phyloP scores from a whole-genome alignment of 1,284 basidiomycete genomes.

The Moesziomyces sp. region DNA sequence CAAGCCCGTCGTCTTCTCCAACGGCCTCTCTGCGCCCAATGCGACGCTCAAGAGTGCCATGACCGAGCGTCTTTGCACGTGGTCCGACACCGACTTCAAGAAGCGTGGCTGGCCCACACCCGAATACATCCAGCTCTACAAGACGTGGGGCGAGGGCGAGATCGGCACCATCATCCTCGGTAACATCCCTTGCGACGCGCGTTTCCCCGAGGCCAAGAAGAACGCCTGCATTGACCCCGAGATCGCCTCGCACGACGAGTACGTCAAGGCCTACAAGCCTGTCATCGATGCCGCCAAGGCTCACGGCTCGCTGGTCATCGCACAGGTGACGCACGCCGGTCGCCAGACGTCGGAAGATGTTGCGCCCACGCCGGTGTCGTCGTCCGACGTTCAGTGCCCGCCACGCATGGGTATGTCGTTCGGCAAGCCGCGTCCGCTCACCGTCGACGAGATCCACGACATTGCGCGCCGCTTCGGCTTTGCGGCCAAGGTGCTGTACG shows the following conservation, averaged over 20 bases:
- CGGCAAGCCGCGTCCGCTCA: slow-evolving; percentile 71
- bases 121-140: slow-evolving; percentile 59
- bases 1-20: slow-evolving; percentile 44
- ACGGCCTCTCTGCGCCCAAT: slow-evolving; percentile 50
- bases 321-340: slow-evolving; percentile 70
- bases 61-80: slow-evolving; percentile 61
- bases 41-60: slow-evolving; percentile 60
- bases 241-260: slow-evolving; percentile 48
- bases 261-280: slow-evolving; percentile 49
- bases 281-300: slow-evolving; percentile 69
- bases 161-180: slow-evolving; percentile 60
- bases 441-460: slow-evolving; percentile 74
- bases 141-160: slow-evolving; percentile 60
- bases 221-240: slow-evolving; percentile 53
- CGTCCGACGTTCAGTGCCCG: slow-evolving; percentile 57
- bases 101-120: slow-evolving; percentile 59
- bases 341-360: slow-evolving; percentile 63
- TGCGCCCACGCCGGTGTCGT: slow-evolving; percentile 48
- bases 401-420: slow-evolving; percentile 61
- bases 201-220: slow-evolving; percentile 51
- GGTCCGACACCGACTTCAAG: slow-evolving; percentile 54
- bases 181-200: slow-evolving; percentile 52
- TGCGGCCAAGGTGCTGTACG: slow-evolving; percentile 76
- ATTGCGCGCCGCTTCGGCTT: slow-evolving; percentile 77
- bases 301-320: slow-evolving; percentile 69